Percentiles rank a stretch among this genome's conserved stretches.
Evolutionary conservation across 169 alveolate species (phyloP).

Genomic region (Plasmodium vivax): DNA sequence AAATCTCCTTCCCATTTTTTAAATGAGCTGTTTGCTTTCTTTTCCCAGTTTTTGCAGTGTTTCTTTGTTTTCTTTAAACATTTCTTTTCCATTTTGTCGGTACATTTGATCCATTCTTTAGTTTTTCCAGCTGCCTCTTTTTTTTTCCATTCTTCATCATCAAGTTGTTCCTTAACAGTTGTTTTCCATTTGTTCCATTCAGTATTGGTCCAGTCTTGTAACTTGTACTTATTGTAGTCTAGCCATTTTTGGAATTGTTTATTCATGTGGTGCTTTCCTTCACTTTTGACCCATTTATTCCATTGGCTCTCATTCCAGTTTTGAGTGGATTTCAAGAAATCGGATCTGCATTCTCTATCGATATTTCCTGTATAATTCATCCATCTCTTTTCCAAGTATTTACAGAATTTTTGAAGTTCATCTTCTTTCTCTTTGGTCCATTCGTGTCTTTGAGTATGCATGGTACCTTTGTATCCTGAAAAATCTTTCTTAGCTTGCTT

Average conservation of each 20-base stretch:
- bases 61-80: not conserved
- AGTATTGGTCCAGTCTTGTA: not conserved
- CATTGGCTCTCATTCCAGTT: not conserved
- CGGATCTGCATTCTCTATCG: not conserved
- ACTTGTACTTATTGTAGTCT: not conserved
- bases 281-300: slow-evolving; percentile 3
- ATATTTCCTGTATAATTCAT: slow-evolving; percentile 5
- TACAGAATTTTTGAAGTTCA: slow-evolving; percentile 3
- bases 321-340: not conserved
- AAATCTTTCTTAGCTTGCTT: not conserved
- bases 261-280: slow-evolving; percentile 7
- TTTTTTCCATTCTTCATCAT: not conserved
- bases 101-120: not conserved
- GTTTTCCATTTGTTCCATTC: slow-evolving; percentile 11
- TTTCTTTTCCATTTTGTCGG: not conserved
- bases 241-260: slow-evolving; percentile 3
- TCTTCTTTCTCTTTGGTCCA: not conserved
- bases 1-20: not conserved
- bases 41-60: not conserved
- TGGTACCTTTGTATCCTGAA: not conserved
- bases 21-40: not conserved
- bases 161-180: not conserved
- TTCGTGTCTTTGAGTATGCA: not conserved
- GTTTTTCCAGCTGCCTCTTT: not conserved
- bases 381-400: not conserved